A percentile compares a stretch with the other conserved stretches of the same genome.
phyloP scores from a whole-genome alignment of 805 yeast species.

The Myxozyma kluyveri region DNA sequence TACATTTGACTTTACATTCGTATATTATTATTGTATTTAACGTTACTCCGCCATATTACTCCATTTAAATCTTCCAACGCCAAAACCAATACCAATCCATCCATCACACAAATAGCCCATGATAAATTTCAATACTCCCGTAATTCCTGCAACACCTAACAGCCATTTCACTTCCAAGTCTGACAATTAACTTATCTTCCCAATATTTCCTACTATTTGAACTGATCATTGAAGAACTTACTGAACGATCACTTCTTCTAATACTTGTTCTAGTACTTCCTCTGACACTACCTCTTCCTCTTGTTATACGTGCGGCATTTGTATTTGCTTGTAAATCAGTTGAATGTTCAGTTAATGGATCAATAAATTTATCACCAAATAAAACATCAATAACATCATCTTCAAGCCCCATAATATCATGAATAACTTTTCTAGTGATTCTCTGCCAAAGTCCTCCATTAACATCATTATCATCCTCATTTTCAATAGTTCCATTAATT shows the following conservation, averaged over 20 bases:
- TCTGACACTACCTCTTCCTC: too few relatives aligned
- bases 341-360: constrained; percentile 1
- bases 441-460: constrained; percentile 21
- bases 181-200: constrained; percentile 25
- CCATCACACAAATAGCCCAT: constrained; percentile 15
- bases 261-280: too few relatives aligned
- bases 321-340: background rate
- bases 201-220: constrained; percentile 16
- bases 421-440: constrained; percentile 32
- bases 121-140: constrained; percentile 24
- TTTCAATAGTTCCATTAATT: background rate
- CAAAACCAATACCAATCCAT: background rate
- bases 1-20: too few relatives aligned
- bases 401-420: constrained; percentile 38
- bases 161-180: constrained; percentile 22
- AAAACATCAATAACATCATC: constrained; percentile 40
- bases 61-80: too few relatives aligned
- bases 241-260: background rate
- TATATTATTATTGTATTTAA: too few relatives aligned
- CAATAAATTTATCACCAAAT: constrained; percentile 35
- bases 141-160: constrained; percentile 18
- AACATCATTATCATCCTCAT: background rate
- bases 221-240: constrained; percentile 14
- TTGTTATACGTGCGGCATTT: background rate
- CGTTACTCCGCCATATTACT: too few relatives aligned